phyloP scores from a whole-genome alignment of 371 early-diverging fungal species.

The Rhizopus sp. region DNA sequence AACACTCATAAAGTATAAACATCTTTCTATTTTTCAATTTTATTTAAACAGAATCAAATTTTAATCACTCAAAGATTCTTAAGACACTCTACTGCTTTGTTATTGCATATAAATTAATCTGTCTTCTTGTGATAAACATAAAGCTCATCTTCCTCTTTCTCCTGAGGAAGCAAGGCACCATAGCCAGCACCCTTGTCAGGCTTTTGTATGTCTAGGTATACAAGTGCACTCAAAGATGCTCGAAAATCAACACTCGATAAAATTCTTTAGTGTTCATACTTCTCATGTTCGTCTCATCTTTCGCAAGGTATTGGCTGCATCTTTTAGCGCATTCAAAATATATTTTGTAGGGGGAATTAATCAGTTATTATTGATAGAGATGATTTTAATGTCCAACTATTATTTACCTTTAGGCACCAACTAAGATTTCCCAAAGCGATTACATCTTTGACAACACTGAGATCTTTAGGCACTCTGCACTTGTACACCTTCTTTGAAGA shows the following conservation, averaged over 20 bases:
- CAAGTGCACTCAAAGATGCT: background rate
- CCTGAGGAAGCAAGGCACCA: slow-evolving; percentile 4
- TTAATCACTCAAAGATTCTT: too few relatives aligned
- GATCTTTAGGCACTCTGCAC: slow-evolving; percentile 3
- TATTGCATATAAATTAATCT: too few relatives aligned
- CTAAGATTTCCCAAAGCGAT: slow-evolving; percentile 5
- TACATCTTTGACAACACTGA: background rate
- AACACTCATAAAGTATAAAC: too few relatives aligned
- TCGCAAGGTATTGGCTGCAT: background rate
- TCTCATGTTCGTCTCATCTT: slow-evolving; percentile 1
- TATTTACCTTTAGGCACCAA: slow-evolving; percentile 4
- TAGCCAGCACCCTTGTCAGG: slow-evolving; percentile 4
- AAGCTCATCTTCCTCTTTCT: too few relatives aligned
- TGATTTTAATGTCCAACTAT: too few relatives aligned
- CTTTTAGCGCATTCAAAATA: too few relatives aligned
- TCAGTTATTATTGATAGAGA: too few relatives aligned
- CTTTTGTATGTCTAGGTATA: slow-evolving; percentile 4
- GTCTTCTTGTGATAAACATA: too few relatives aligned
- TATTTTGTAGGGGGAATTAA: too few relatives aligned
- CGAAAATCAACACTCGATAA: background rate
- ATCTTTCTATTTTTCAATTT: too few relatives aligned
- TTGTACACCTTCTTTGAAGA: slow-evolving; percentile 5
- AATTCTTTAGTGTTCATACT: slow-evolving; percentile 1
- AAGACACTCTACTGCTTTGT: too few relatives aligned
- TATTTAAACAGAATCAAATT: too few relatives aligned